Base-by-base conservation (phyloP, 192 early-diverging fungal genomes). In the Paraglomus occultum region DNA sequence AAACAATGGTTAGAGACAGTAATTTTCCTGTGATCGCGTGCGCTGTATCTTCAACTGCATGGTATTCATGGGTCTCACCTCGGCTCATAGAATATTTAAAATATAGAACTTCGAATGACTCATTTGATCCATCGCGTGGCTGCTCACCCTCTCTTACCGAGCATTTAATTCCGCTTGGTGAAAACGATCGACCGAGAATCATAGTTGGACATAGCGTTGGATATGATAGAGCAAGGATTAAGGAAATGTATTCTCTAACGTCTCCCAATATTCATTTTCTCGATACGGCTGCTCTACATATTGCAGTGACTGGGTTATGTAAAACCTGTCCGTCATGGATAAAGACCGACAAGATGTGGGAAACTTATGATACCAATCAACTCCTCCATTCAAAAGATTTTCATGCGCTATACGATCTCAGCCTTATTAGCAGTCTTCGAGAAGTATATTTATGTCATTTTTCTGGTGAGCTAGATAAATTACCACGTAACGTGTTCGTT, bases 31-130 rank as follows among this genome's bases (percentile, higher is more conserved):
- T 91, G 5, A 80, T 99, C 67, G 97, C 97, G 0, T 82, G 83
- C 4, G 97, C 94, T 0, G 82, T 81, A 15, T 92, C 93, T 0
- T 60, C 69, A 8, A 74, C 80, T 17, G 84, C 85, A 6, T 99
- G 97, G 97, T 99, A 97, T 74, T 77, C 85, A 20, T 99, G 96
- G 96, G 82, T 89, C 15, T 91, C 95, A 17, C 94, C 96, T n/a
- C 87, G 86, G 70, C 70, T 95, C 17, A 54, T 73, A 20, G 66
- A 71, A 15, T 71, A 74, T 31, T 71, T 73, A 44, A n/a, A 31
- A 17, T 31, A 31, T 31, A 31, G 3, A 31, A 31, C 31, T 31
- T 31, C 31, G 31, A 7, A 73, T 31, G n/a, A 60, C 9, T 17
- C 55, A 47, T 51, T 10, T 45, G 40, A 18, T 53, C 31, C 31